Evolutionary conservation across 192 early-diverging fungal species (phyloP).

Genomic region (Jimgerdemannia flammicorona): DNA sequence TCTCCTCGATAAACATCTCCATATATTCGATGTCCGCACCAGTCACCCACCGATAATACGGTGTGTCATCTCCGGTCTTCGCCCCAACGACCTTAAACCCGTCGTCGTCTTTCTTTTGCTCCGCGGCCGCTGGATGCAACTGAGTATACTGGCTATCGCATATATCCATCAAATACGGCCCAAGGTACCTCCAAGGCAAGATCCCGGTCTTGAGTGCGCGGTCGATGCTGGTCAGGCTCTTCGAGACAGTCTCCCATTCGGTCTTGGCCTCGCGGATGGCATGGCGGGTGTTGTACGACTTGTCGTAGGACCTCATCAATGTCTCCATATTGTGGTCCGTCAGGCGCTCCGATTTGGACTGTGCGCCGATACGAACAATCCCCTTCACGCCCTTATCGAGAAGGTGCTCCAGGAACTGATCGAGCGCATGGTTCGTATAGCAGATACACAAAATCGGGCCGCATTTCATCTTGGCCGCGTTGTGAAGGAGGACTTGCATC

Average conservation of each 20-base stretch:
- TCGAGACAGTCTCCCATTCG: conserved; percentile 1
- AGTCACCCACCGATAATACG: neutral
- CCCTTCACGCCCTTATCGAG: conserved; percentile 31
- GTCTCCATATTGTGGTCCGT: conserved; percentile 24
- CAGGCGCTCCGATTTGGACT: conserved; percentile 40
- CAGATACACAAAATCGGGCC: conserved; percentile 48
- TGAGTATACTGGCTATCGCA: conserved; percentile 6
- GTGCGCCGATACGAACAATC: conserved; percentile 46
- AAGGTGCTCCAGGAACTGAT: conserved; percentile 37
- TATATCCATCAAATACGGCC: conserved; percentile 1
- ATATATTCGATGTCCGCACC: neutral
- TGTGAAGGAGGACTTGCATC: conserved; percentile 37
- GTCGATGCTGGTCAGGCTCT: conserved; percentile 17
- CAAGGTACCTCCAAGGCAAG: conserved; percentile 18
- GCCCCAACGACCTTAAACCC: neutral
- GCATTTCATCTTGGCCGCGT: conserved; percentile 9
- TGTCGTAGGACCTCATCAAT: neutral
- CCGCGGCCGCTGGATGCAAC: conserved; percentile 13
- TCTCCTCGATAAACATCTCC: no score
- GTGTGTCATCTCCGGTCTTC: neutral
- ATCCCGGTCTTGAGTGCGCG: neutral
- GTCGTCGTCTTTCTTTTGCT: neutral
- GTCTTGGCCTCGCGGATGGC: neutral
- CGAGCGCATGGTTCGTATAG: conserved; percentile 54
- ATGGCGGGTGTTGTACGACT: conserved; percentile 1